phyloP scores from a whole-genome alignment of 2,329 filamentous ascomycete species.

The Eurotiales sp. region DNA sequence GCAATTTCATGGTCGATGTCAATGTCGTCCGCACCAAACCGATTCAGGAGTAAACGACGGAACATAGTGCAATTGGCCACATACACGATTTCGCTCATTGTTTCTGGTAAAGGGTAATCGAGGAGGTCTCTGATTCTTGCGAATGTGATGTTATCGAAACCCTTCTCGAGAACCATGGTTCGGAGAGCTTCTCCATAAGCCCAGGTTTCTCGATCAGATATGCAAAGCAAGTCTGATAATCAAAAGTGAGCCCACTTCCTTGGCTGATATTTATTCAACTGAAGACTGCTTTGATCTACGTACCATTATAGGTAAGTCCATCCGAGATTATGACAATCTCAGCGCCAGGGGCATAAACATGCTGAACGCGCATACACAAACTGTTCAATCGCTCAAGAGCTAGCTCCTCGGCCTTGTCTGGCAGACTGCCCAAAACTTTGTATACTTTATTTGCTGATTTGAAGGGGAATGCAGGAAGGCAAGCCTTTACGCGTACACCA shows the following conservation, averaged over 20 bases:
- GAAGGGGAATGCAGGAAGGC: constrained; percentile 58
- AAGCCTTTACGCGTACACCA: not conserved
- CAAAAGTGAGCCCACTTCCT: too few relatives aligned
- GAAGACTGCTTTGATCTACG: constrained; percentile 13
- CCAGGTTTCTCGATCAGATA: constrained; percentile 48
- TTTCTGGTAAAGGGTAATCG: constrained; percentile 1
- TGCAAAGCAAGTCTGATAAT: constrained; percentile 52
- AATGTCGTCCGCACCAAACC: constrained; percentile 28
- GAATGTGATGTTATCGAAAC: constrained; percentile 48
- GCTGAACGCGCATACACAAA: constrained; percentile 46
- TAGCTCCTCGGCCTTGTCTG: constrained; percentile 55
- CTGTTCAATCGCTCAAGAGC: constrained; percentile 50
- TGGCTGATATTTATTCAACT: too few relatives aligned
- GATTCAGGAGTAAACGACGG: constrained; percentile 9
- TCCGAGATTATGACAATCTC: constrained; percentile 53
- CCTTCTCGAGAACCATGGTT: constrained; percentile 33
- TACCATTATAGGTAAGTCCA: constrained; percentile 56
- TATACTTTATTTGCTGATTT: constrained; percentile 55
- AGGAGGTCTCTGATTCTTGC: constrained; percentile 39
- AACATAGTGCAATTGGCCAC: constrained; percentile 12
- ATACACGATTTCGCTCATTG: constrained; percentile 6
- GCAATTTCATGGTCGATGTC: constrained; percentile 44
- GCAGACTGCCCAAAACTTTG: constrained; percentile 55
- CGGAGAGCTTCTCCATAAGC: constrained; percentile 49
- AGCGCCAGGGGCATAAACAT: constrained; percentile 49